Conservation (phyloP, 176 grass and related monocot genomes). For the barley (Hordeum vulgare) region DNA sequence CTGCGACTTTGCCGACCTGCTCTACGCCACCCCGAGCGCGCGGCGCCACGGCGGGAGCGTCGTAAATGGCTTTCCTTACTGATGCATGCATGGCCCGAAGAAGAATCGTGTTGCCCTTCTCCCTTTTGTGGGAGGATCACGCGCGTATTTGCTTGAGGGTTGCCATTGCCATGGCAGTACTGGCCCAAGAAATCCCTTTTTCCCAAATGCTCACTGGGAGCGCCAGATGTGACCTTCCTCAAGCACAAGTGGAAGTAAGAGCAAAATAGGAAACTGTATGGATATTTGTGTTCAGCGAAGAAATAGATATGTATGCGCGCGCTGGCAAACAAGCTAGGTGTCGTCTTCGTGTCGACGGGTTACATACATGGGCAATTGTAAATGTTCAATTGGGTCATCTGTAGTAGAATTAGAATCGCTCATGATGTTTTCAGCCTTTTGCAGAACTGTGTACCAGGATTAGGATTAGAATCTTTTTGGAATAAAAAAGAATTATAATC, state of each 20-base stretch:
- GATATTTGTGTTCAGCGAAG: neutral
- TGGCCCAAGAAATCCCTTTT: neutral
- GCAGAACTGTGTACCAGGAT: no score
- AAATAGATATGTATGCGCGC: neutral
- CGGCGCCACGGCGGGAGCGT: neutral
- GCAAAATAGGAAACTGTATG: neutral
- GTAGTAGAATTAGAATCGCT: no score
- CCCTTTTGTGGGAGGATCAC: neutral
- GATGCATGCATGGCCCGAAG: neutral
- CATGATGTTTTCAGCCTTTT: no score
- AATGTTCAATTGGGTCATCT: no score
- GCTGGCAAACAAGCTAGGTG: neutral
- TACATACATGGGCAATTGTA: no score
- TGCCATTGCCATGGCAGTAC: neutral
- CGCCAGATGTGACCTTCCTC: neutral
- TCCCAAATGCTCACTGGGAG: neutral
- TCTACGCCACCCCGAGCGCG: conserved; percentile 6
- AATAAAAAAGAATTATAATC: no score
- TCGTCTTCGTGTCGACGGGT: neutral
- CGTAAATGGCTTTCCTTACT: conserved; percentile 8
- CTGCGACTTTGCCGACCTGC: conserved; percentile 27
- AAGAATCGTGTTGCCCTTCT: neutral
- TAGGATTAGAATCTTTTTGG: no score
- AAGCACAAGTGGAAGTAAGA: neutral
- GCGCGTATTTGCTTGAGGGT: neutral